phyloP scores from a whole-genome alignment of 192 early-diverging fungal species.

The Entomortierella beljakovae region DNA sequence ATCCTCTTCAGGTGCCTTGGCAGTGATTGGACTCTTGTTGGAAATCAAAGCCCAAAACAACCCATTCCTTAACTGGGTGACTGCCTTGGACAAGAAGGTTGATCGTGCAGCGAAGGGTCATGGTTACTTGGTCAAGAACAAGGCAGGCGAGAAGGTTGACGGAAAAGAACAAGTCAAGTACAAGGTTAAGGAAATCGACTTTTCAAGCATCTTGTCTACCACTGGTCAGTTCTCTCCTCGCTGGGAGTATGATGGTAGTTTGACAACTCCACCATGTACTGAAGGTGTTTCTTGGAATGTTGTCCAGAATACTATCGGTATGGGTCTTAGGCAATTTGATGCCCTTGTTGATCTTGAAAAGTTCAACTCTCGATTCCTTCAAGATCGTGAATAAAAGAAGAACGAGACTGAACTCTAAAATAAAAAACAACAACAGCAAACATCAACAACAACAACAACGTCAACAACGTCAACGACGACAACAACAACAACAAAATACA shows the following conservation, averaged over 20 bases:
- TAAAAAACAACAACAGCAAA: background rate
- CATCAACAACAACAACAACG: background rate
- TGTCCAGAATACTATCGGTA: slow-evolving; percentile 27
- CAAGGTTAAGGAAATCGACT: slow-evolving; percentile 22
- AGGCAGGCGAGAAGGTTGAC: background rate
- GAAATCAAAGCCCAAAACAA: slow-evolving; percentile 44
- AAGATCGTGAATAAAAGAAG: slow-evolving; percentile 8
- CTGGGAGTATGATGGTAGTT: slow-evolving; percentile 63
- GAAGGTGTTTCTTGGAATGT: slow-evolving; percentile 71
- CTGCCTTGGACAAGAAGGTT: slow-evolving; percentile 19
- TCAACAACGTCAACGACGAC: too few species aligned
- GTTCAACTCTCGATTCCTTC: slow-evolving; percentile 58
- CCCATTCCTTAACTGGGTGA: slow-evolving; percentile 49
- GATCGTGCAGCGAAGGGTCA: slow-evolving; percentile 3
- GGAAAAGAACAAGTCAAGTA: slow-evolving; percentile 23
- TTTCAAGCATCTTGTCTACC: background rate
- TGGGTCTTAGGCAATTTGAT: slow-evolving; percentile 49
- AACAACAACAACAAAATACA: too few species aligned
- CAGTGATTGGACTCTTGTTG: slow-evolving; percentile 63
- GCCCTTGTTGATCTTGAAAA: slow-evolving; percentile 47
- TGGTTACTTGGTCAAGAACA: slow-evolving; percentile 20
- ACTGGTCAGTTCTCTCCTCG: slow-evolving; percentile 20
- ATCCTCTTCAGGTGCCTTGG: slow-evolving; percentile 41
- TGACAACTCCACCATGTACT: slow-evolving; percentile 75
- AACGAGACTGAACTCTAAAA: background rate